A percentile compares a stretch with the other conserved stretches of the same genome.
Evolutionary conservation across 768 basidiomycete genomes (phyloP).

Genomic region (Amanita subjunquillea): DNA sequence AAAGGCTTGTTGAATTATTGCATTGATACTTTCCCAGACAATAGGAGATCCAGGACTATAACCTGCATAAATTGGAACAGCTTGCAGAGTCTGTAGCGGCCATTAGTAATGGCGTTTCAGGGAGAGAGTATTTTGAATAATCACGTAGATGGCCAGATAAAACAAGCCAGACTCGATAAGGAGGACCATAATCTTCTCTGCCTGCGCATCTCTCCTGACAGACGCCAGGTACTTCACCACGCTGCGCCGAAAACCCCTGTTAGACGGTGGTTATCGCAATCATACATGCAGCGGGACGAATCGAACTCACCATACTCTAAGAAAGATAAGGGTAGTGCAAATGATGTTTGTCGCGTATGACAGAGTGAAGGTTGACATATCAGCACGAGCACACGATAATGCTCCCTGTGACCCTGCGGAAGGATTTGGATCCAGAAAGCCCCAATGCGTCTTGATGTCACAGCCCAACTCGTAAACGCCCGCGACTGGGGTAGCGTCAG

Average conservation of each 20-base stretch:
- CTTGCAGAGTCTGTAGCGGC: conserved; percentile 15
- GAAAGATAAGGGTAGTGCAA: conserved; percentile 18
- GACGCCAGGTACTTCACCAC: conserved; percentile 15
- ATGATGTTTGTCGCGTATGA: conserved; percentile 20
- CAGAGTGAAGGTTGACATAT: conserved; percentile 18
- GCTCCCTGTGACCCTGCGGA: conserved; percentile 17
- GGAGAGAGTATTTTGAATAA: background rate
- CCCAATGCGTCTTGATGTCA: conserved; percentile 16
- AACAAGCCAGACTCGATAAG: conserved; percentile 18
- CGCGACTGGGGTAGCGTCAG: conserved; percentile 10
- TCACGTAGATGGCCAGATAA: conserved; percentile 18
- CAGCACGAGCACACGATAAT: conserved; percentile 15
- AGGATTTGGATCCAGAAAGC: conserved; percentile 13
- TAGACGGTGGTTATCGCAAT: background rate
- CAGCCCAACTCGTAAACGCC: conserved; percentile 20
- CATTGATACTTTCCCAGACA: conserved; percentile 18
- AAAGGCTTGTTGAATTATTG: conserved; percentile 19
- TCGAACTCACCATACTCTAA: conserved; percentile 15
- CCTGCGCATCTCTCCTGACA: conserved; percentile 15
- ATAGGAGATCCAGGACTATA: conserved; percentile 13
- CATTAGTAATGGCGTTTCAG: background rate
- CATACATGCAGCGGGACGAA: background rate
- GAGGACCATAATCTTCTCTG: conserved; percentile 17
- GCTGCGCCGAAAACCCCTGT: conserved; percentile 15
- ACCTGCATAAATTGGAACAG: conserved; percentile 18